Conservation (phyloP, 2,329 filamentous ascomycete species). For the Fusarium sp. region DNA sequence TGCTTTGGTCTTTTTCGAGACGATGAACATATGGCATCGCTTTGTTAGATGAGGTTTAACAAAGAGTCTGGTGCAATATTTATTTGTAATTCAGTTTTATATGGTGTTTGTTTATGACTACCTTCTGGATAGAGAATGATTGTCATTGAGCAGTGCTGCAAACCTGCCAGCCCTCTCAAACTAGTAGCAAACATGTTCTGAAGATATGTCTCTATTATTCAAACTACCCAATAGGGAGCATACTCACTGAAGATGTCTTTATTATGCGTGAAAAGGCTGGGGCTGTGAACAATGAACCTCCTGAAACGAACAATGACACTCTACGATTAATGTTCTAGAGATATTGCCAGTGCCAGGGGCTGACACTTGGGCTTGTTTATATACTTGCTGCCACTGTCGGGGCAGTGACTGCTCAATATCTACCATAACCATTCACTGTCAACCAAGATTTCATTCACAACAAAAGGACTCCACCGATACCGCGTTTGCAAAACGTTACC, state of each 20-base stretch:
- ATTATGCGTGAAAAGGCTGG: too few species aligned
- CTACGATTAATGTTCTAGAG: not conserved
- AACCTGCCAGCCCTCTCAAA: not conserved
- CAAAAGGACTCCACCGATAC: conserved; percentile 3
- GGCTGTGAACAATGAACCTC: not conserved
- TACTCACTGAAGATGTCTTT: too few species aligned
- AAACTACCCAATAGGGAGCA: too few species aligned
- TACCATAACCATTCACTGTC: not conserved
- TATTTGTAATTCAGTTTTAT: not conserved
- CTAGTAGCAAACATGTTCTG: too few species aligned
- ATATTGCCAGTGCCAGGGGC: not conserved
- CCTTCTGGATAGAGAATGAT: not conserved
- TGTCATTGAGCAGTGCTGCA: not conserved
- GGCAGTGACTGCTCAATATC: not conserved
- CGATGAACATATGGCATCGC: conserved; percentile 8
- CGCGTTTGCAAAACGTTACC: not conserved
- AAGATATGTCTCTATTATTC: too few species aligned
- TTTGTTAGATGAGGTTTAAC: conserved; percentile 22
- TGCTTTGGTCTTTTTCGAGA: conserved; percentile 30
- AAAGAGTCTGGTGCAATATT: conserved; percentile 12
- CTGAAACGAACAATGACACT: not conserved
- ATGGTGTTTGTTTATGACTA: not conserved
- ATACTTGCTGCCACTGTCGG: not conserved
- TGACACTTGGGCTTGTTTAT: not conserved
- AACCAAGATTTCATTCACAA: conserved; percentile 7